Base-by-base conservation (phyloP, 73 alveolate species). In the Stentor roeselii region DNA sequence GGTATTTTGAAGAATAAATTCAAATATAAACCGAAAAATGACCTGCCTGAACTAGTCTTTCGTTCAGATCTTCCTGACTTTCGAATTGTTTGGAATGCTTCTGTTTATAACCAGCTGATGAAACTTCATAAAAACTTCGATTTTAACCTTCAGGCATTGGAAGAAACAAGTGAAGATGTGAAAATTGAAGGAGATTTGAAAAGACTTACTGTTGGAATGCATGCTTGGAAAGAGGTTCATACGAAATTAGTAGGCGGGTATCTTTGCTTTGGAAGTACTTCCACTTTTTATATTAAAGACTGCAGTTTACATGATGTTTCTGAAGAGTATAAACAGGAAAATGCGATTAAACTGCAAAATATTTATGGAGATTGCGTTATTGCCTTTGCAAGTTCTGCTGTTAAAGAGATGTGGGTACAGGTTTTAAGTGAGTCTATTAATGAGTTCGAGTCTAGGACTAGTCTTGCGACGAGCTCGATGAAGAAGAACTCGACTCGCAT, bases 241-340 rank as follows among this genome's bases (percentile, higher is more conserved):
- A 77, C 83, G 3, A 36, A 59, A 27, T 84, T 85, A 40, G 75
- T 87, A 32, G 87, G 90, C 27, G 35, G 77, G 14, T 85, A 35
- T 80, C 15, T 85, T 32, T 85, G 78, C 36, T 85, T 50, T 80
- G 37, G n/a, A 21, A 21, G 42, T 27, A 32, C 15, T 32, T 30
- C 50, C 41, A 27, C 11, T 67, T 67, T 67, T 32, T 67, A 67
- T 67, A 67, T 67, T 27, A 67, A 67, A 67, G 80, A 67, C 37
- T 21, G 80, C 34, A 67, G 37, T 67, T 27, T 67, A 50, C 30
- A 50, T 50, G 67, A 50, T 50, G 67, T 21, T 50, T 50, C 67
- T 11, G 67, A 6, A 11, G 67, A 50, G 21, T 21, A 11, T 21
- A 40, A 34, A 1, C 37, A 21, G 2, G 27, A 21, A 67, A 30